Conservation (phyloP, 495 filamentous ascomycete genomes). For the Talaromyces wortmannii region DNA sequence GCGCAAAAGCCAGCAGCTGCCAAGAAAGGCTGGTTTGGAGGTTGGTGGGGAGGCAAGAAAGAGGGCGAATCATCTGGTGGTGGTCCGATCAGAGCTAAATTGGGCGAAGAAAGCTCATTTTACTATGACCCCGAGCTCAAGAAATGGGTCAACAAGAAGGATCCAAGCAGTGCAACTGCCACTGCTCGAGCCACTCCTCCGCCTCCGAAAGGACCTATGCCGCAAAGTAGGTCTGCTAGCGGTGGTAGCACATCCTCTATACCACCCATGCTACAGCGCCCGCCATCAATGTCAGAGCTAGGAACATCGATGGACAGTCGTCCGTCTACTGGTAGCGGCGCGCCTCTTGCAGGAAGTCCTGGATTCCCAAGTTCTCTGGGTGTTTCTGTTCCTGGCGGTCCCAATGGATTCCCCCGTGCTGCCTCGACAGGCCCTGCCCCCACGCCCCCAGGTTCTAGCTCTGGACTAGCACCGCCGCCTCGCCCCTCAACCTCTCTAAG, state of each 20-base stretch:
- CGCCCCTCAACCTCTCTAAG: constrained; percentile 61
- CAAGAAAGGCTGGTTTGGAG: constrained; percentile 80
- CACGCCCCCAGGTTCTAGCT: constrained; percentile 18
- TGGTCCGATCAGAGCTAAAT: constrained; percentile 82
- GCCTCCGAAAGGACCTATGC: constrained; percentile 40
- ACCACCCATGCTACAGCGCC: constrained; percentile 10
- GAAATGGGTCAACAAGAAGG: constrained; percentile 98
- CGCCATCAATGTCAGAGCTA: constrained; percentile 22
- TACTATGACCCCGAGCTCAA: constrained; percentile 90
- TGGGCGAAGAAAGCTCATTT: constrained; percentile 90
- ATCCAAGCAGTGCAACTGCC: constrained; percentile 33
- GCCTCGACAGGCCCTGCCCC: constrained; percentile 29
- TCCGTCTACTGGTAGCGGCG: constrained; percentile 31
- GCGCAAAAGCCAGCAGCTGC: constrained; percentile 29
- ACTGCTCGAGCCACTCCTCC: constrained; percentile 46
- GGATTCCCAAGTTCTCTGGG: constrained; percentile 29
- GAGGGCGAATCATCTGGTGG: constrained; percentile 41
- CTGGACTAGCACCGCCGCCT: constrained; percentile 22
- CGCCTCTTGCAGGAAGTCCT: constrained; percentile 24
- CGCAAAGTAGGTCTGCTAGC: constrained; percentile 31
- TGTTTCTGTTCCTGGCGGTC: constrained; percentile 17
- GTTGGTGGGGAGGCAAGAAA: constrained; percentile 80
- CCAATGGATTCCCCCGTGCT: constrained; percentile 19
- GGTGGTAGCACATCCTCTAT: constrained; percentile 25
- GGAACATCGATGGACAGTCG: constrained; percentile 18